phyloP scores from a whole-genome alignment of 257 asterid species.

The Solanum clarkiae region DNA sequence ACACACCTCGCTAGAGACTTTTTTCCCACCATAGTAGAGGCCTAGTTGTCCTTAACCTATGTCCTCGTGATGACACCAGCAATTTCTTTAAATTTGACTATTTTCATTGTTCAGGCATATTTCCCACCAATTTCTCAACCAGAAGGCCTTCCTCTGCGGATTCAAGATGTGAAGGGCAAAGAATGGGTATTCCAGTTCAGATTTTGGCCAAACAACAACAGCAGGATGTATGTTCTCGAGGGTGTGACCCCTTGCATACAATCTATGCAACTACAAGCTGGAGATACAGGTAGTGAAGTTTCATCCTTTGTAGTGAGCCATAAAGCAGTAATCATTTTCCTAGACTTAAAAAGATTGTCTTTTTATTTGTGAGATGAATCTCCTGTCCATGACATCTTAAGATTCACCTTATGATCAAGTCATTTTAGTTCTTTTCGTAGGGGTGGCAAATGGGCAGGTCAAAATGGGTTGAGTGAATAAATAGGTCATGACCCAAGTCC shows the following conservation, averaged over 20 bases:
- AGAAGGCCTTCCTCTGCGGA: conserved; percentile 97
- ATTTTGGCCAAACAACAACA: conserved; percentile 96
- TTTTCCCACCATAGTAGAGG: neutral
- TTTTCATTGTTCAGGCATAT: conserved; percentile 51
- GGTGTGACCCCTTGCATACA: conserved; percentile 98
- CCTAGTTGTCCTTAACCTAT: neutral
- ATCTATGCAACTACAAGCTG: conserved; percentile 96
- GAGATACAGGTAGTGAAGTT: conserved; percentile 70
- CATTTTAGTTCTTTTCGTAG: neutral
- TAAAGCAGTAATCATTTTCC: neutral
- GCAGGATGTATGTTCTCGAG: conserved; percentile 94
- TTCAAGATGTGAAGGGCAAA: conserved; percentile 93
- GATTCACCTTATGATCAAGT: neutral
- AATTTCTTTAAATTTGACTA: neutral
- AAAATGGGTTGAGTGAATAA: neutral
- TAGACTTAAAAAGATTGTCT: neutral
- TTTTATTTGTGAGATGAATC: neutral
- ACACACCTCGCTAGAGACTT: neutral
- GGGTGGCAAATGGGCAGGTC: neutral
- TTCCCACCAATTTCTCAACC: conserved; percentile 95
- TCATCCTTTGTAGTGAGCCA: neutral
- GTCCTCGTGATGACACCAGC: neutral
- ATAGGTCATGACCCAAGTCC: neutral
- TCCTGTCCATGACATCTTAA: neutral
- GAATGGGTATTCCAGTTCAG: conserved; percentile 97